Conservation (phyloP, 108 stramenopile genomes). For the Discostella pseudostelligera region DNA sequence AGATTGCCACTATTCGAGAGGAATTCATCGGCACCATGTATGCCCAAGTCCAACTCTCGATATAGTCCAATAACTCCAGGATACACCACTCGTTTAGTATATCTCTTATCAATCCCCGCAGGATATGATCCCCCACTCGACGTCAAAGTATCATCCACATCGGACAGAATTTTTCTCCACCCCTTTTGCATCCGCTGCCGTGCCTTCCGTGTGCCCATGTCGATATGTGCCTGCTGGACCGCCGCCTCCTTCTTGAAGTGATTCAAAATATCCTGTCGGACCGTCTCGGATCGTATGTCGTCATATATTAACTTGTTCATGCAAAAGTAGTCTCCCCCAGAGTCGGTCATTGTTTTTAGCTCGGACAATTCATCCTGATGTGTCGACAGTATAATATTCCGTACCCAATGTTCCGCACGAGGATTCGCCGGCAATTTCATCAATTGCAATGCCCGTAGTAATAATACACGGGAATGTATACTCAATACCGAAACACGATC, state of each 20-base stretch:
- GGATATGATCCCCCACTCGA: slow-evolving; percentile 95
- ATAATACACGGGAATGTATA: slow-evolving; percentile 70
- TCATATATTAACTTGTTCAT: slow-evolving; percentile 96
- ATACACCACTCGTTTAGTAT: slow-evolving; percentile 86
- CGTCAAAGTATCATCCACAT: slow-evolving; percentile 97
- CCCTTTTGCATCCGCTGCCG: slow-evolving; percentile 52
- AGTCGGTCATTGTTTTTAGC: slow-evolving; percentile 93
- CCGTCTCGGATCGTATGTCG: slow-evolving; percentile 85
- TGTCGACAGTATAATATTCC: slow-evolving; percentile 90
- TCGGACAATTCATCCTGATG: slow-evolving; percentile 92
- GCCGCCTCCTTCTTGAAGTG: slow-evolving; percentile 92
- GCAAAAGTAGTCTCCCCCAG: slow-evolving; percentile 86
- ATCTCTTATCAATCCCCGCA: slow-evolving; percentile 90
- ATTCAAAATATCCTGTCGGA: slow-evolving; percentile 88
- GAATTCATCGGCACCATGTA: slow-evolving; percentile 89
- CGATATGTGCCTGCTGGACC: slow-evolving; percentile 84
- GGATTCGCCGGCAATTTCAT: slow-evolving; percentile 86
- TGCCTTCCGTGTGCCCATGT: slow-evolving; percentile 64
- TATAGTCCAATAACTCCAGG: slow-evolving; percentile 97
- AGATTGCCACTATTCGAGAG: slow-evolving; percentile 84
- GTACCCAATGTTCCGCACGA: slow-evolving; percentile 88
- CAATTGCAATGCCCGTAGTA: slow-evolving; percentile 77
- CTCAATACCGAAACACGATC: slow-evolving; percentile 80
- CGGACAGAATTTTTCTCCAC: slow-evolving; percentile 96
- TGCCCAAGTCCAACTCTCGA: slow-evolving; percentile 93